Conservation (phyloP, 495 filamentous ascomycete genomes). For the Xylaria scruposa region DNA sequence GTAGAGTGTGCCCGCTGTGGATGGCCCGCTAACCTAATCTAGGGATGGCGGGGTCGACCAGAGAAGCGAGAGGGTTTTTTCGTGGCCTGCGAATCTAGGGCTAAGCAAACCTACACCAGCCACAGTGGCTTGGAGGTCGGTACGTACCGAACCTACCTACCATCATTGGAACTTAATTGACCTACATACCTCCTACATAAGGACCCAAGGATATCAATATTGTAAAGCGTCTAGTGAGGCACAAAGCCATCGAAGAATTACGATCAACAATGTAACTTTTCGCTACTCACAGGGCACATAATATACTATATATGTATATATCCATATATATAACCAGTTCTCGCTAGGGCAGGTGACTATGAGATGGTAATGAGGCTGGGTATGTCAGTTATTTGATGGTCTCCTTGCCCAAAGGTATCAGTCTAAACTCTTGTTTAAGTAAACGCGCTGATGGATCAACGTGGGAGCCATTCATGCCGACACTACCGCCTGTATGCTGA, state of each 20-base stretch:
- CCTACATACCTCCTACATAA: too few species aligned
- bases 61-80: conserved; percentile 44
- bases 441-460: not conserved
- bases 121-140: conserved; percentile 19
- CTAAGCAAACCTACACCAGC: conserved; percentile 53
- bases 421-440: conserved; percentile 18
- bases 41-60: conserved; percentile 41
- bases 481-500: not conserved
- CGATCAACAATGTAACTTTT: not conserved
- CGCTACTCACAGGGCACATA: not conserved
- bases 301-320: not conserved
- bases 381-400: not conserved
- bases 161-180: too few species aligned
- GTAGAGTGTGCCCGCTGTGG: conserved; percentile 40
- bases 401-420: not conserved
- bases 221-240: not conserved
- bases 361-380: not conserved
- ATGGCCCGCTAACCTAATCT: conserved; percentile 43
- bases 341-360: not conserved
- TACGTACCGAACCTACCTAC: not conserved
- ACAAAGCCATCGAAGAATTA: not conserved
- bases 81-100: conserved; percentile 50
- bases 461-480: not conserved
- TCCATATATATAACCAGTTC: not conserved
- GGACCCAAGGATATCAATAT: too few species aligned